phyloP scores from a whole-genome alignment of 768 basidiomycete species.

The Suillus discolor region DNA sequence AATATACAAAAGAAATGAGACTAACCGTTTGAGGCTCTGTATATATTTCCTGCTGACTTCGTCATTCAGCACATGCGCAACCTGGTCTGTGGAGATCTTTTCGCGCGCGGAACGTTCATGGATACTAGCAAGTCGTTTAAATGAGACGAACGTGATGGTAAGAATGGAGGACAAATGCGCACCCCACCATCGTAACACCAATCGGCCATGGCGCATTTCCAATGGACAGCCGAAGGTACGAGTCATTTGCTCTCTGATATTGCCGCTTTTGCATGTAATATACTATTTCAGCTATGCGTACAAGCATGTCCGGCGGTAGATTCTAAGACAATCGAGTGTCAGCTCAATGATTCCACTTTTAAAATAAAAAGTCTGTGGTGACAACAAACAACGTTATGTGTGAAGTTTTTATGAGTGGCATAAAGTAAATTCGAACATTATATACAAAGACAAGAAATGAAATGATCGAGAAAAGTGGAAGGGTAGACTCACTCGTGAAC shows the following conservation, averaged over 20 bases:
- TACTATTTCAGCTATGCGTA: conserved; percentile 89
- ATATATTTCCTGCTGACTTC: conserved; percentile 99
- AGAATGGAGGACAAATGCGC: conserved; percentile 29
- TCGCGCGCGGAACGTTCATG: conserved; percentile 98
- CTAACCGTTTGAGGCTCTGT: conserved; percentile 93
- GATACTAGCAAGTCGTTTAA: conserved; percentile 54
- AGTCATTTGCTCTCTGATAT: conserved; percentile 95
- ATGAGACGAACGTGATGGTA: not conserved
- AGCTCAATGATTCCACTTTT: not conserved
- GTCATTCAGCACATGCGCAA: conserved; percentile 98
- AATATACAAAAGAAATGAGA: conserved; percentile 2
- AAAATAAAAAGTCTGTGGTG: not conserved
- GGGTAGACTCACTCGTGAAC: conserved; percentile 71
- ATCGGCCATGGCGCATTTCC: conserved; percentile 99
- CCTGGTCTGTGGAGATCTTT: conserved; percentile 96
- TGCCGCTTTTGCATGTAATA: conserved; percentile 95
- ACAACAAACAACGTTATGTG: not conserved
- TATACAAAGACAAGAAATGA: not conserved
- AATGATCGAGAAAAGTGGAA: not conserved
- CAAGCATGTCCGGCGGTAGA: conserved; percentile 82
- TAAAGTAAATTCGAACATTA: not conserved
- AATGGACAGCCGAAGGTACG: conserved; percentile 94
- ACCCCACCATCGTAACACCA: conserved; percentile 99
- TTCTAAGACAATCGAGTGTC: conserved; percentile 43
- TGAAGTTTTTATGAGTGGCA: not conserved